Conservation (phyloP, 2,329 filamentous ascomycete genomes). For the Pseudohalonectria lignicola region DNA sequence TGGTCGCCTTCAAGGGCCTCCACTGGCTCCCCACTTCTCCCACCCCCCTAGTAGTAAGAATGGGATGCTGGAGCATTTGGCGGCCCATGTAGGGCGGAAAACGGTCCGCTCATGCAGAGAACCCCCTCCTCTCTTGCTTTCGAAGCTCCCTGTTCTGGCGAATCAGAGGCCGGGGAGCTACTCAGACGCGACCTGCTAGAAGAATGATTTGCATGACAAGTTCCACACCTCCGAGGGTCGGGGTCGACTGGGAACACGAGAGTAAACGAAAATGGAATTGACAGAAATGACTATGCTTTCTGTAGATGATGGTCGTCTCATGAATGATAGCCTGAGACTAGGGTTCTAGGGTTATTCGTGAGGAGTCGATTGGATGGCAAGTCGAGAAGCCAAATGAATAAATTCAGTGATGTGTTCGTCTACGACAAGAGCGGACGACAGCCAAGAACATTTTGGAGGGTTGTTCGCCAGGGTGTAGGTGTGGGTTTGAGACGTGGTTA, state of each 20-base stretch:
- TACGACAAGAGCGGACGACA: background rate
- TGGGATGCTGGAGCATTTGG: no score
- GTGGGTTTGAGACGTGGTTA: slow-evolving; percentile 6
- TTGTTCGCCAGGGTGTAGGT: no score
- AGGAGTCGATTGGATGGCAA: slow-evolving; percentile 2
- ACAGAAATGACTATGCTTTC: background rate
- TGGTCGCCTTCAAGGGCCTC: no score
- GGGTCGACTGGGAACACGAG: background rate
- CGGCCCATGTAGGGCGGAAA: slow-evolving; percentile 3
- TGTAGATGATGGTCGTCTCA: no score
- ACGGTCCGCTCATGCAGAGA: slow-evolving; percentile 4
- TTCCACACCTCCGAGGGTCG: background rate
- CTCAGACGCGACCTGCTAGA: background rate
- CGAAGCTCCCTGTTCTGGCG: slow-evolving; percentile 1
- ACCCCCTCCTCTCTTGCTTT: background rate
- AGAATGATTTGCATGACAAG: slow-evolving; percentile 4
- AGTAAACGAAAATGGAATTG: background rate
- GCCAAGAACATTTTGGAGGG: slow-evolving; percentile 1
- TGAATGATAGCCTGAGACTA: background rate
- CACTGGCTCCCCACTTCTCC: background rate
- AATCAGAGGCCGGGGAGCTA: slow-evolving; percentile 1
- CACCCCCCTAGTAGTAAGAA: background rate
- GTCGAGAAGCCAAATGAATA: slow-evolving; percentile 2
- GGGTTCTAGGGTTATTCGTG: background rate
- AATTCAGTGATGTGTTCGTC: slow-evolving; percentile 2